These are phyloP conservation scores for Suillus alpinus DNA, from an alignment of 768 basidiomycete species.

Conservation along the genomic window DNA sequence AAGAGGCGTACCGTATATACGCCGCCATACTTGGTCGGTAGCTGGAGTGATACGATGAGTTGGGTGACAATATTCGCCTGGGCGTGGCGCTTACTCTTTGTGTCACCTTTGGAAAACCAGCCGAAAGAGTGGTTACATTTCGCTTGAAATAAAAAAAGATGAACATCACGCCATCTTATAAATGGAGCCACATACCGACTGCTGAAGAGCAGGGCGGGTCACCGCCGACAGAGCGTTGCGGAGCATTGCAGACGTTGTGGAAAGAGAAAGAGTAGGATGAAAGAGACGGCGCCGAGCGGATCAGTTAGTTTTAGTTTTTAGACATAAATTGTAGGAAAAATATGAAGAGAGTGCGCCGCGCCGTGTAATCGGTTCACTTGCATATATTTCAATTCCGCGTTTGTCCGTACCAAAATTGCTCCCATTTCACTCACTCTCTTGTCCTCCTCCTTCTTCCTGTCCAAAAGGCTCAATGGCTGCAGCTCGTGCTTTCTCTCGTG, in stretches of 20 bases:
- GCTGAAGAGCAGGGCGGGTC: conserved; percentile 49
- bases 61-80: conserved; percentile 3
- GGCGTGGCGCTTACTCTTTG: conserved; percentile 51
- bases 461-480: conserved; percentile 48
- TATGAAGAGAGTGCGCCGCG: not conserved
- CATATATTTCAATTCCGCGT: conserved; percentile 6
- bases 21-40: conserved; percentile 87
- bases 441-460: conserved; percentile 26
- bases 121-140: conserved; percentile 72
- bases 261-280: conserved; percentile 27
- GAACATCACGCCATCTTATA: not conserved
- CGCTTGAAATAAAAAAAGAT: conserved; percentile 40
- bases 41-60: conserved; percentile 40
- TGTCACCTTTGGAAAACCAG: conserved; percentile 74
- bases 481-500: conserved; percentile 60
- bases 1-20: conserved; percentile 73
- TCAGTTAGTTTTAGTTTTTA: conserved; percentile 4
- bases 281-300: conserved; percentile 23
- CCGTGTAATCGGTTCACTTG: conserved; percentile 4
- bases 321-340: conserved; percentile 4
- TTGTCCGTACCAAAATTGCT: conserved; percentile 12
- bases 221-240: conserved; percentile 60
- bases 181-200: conserved; percentile 43
- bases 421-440: conserved; percentile 5
- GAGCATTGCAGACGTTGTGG: conserved; percentile 50